Evolutionary conservation across 371 early-diverging fungal species (phyloP).

Genomic region (Mortierella sp.): DNA sequence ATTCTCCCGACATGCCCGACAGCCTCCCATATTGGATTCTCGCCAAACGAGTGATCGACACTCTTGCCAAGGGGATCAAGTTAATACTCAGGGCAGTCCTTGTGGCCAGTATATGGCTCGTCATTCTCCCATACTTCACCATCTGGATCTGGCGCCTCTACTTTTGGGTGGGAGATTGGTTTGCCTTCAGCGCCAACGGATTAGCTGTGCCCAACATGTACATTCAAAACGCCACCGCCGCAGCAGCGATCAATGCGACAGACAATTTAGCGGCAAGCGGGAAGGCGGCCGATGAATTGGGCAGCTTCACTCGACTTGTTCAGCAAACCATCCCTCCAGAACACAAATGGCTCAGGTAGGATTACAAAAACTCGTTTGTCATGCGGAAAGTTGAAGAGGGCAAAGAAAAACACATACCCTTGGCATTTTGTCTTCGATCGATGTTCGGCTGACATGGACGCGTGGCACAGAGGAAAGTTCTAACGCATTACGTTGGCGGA

Average conservation of each 20-base stretch:
- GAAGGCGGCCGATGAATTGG: slow-evolving; percentile 16
- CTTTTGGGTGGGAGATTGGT: slow-evolving; percentile 75
- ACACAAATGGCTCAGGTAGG: slow-evolving; percentile 46
- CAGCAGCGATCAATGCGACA: slow-evolving; percentile 10
- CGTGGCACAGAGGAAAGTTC: background rate
- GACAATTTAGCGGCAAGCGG: background rate
- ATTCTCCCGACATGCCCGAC: slow-evolving; percentile 81
- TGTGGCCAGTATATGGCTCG: slow-evolving; percentile 82
- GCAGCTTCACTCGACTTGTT: slow-evolving; percentile 32
- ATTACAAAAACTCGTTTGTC: background rate
- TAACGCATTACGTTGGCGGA: slow-evolving; percentile 6
- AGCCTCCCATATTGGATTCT: slow-evolving; percentile 68
- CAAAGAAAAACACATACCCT: background rate
- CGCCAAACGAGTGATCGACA: slow-evolving; percentile 60
- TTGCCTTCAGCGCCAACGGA: slow-evolving; percentile 57
- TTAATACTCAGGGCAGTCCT: slow-evolving; percentile 61
- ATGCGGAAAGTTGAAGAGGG: background rate
- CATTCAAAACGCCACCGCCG: background rate
- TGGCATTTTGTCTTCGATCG: background rate
- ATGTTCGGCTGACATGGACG: background rate
- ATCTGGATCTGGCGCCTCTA: slow-evolving; percentile 85
- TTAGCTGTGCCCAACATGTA: slow-evolving; percentile 13
- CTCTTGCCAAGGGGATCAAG: slow-evolving; percentile 44
- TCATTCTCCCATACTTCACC: slow-evolving; percentile 83
- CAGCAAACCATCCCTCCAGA: slow-evolving; percentile 38